These are phyloP conservation scores for Trametes versicolor DNA, from an alignment of 1,284 basidiomycete species.

Conservation along the genomic window DNA sequence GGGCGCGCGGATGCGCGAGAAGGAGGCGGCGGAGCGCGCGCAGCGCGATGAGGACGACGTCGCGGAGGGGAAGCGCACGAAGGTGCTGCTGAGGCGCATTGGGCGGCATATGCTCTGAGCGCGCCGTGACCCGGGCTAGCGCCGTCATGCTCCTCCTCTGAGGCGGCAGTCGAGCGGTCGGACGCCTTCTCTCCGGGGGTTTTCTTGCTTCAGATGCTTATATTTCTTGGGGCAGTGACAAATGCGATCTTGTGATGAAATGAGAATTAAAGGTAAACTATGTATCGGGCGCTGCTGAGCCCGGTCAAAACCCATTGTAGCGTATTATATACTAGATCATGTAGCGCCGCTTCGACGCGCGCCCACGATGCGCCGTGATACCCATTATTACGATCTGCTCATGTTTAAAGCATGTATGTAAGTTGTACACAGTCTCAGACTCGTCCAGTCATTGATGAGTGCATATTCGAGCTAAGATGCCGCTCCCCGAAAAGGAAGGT, in stretches of 20 bases:
- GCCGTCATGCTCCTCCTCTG: background rate
- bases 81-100: conserved; percentile 23
- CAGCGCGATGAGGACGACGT: conserved; percentile 32
- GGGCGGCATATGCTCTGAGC: conserved; percentile 22
- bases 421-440: no score
- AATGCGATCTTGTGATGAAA: no score
- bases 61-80: conserved; percentile 25
- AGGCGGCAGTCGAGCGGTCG: background rate
- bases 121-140: background rate
- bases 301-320: conserved; percentile 12
- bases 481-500: background rate
- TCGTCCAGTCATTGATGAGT: background rate
- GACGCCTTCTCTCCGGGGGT: background rate
- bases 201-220: no score
- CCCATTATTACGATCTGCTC: background rate
- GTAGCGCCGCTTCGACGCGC: conserved; percentile 2
- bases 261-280: conserved; percentile 8
- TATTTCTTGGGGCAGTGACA: no score
- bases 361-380: conserved; percentile 2
- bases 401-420: no score
- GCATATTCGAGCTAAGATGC: background rate
- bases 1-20: conserved; percentile 46
- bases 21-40: conserved; percentile 40
- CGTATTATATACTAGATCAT: conserved; percentile 9
- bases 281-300: background rate